Base-by-base conservation (phyloP, 1,284 basidiomycete genomes). In the Malassezia japonica region DNA sequence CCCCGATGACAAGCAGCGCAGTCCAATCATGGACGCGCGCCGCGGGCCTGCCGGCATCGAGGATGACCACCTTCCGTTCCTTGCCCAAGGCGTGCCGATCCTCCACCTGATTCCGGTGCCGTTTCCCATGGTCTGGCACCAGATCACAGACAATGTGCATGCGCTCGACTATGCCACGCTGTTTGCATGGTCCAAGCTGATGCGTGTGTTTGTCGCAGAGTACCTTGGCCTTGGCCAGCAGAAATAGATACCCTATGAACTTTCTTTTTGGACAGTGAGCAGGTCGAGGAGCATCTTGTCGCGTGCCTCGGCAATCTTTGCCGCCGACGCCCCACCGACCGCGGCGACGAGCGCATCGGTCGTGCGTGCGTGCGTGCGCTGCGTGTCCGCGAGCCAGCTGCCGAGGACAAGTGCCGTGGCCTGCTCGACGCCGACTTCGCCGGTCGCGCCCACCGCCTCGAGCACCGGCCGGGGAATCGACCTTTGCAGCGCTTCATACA, bases 61-160 rank as follows among this genome's bases (percentile, higher is more conserved):
- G 35, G 94, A 99, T 74, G 94, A 99, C 75, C 94, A 99, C 73
- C 74, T 89, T 23, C 94, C 94, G 13, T 98, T 99, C 76, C 67
- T 94, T 37, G 74, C 77, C 31, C 75, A 78, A 46, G 94, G 92
- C 6, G 90, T 99, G 16, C 87, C 83, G 50, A 77, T 96, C 41
- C 74, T 98, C 57, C 94, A 99, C 72, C 70, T 98, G 43, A 98
- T 98, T 54, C 76, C 91, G 0, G 81, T 80, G 35, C 90, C 87
- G 0, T 98, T 98, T 72, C 94, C 94, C 0, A 56, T 44, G 2
- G 90, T 94, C 6, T 96, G 92, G 94, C 94, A 96, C 74, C 84
- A 79, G 13, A 70, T 89, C 6, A 62, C 90, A 86, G 94, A 99
- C 75, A 85, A 98, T 74, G 85, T 82, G 2, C 79, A 81, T 13